Evolutionary conservation across 108 stramenopile genomes (phyloP).

Genomic region (Thalassiosira profunda): DNA sequence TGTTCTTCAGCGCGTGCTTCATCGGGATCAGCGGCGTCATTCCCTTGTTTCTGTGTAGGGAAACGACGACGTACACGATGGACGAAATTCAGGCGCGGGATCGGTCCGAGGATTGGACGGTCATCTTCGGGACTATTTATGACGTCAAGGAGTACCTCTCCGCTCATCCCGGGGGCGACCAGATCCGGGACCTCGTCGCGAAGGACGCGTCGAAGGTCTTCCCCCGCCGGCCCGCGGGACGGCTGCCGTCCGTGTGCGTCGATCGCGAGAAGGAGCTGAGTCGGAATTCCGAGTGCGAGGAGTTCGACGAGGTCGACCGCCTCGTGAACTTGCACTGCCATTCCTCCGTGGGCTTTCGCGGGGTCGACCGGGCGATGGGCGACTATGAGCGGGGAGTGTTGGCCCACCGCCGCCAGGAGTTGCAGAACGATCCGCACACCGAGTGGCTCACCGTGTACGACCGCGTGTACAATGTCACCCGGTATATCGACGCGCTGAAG

Average conservation of each 20-base stretch:
- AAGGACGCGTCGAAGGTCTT: constrained; percentile 48
- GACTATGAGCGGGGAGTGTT: constrained; percentile 32
- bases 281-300: constrained; percentile 31
- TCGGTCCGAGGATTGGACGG: constrained; percentile 51
- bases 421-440: constrained; percentile 35
- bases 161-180: constrained; percentile 45
- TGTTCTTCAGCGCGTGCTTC: constrained; percentile 31
- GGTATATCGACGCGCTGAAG: constrained; percentile 34
- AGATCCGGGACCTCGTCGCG: constrained; percentile 22
- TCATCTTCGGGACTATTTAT: constrained; percentile 53
- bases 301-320: constrained; percentile 39
- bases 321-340: constrained; percentile 44
- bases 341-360: constrained; percentile 31
- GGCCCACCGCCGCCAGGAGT: constrained; percentile 20
- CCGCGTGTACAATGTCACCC: constrained; percentile 52
- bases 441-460: constrained; percentile 51
- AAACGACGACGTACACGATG: constrained; percentile 27
- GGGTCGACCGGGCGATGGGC: constrained; percentile 24
- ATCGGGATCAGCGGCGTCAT: constrained; percentile 54
- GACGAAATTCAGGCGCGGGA: constrained; percentile 42
- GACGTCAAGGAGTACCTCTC: constrained; percentile 32
- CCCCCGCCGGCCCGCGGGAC: constrained; percentile 43
- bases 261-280: constrained; percentile 21
- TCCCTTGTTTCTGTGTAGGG: constrained; percentile 51
- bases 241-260: constrained; percentile 33